Percentiles rank a stretch among this genome's conserved stretches.
Evolutionary conservation across 23 red algal genomes (phyloP).

Genomic region (Gracilaria caudata): DNA sequence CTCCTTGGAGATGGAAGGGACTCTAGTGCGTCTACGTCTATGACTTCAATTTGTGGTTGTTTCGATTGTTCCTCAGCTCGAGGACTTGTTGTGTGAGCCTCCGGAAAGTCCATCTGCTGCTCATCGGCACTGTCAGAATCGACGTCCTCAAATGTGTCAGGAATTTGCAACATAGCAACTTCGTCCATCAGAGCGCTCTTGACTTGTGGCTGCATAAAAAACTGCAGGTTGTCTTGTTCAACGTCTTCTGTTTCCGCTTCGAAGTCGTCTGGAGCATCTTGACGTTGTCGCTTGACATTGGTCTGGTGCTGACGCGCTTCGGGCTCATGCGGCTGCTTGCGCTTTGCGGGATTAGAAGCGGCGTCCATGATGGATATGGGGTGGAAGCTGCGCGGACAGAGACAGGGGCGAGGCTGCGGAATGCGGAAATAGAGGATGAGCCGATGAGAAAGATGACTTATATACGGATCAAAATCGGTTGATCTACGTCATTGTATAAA

Average conservation of each 20-base stretch:
- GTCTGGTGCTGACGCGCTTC: neutral
- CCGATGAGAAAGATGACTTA: no score
- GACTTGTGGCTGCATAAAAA: neutral
- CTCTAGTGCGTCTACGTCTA: neutral
- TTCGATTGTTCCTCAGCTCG: neutral
- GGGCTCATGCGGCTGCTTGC: neutral
- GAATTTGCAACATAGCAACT: neutral
- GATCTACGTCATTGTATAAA: neutral
- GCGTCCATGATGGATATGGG: neutral
- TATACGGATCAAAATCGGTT: neutral
- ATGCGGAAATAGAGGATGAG: no score
- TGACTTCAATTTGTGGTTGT: neutral
- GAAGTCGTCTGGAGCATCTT: neutral
- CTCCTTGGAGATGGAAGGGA: neutral
- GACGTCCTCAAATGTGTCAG: neutral
- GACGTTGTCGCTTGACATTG: neutral
- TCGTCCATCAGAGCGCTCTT: neutral
- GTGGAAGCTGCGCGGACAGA: neutral
- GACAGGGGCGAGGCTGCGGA: no score
- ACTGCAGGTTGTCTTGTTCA: neutral
- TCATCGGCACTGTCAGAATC: neutral
- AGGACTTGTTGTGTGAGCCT: neutral
- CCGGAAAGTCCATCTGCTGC: neutral
- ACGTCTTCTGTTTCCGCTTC: neutral
- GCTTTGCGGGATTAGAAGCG: neutral